Percentiles rank a stretch among this genome's conserved stretches.
Evolutionary conservation across 2,329 filamentous ascomycete species (phyloP).

Genomic region (Ophiostoma montium): DNA sequence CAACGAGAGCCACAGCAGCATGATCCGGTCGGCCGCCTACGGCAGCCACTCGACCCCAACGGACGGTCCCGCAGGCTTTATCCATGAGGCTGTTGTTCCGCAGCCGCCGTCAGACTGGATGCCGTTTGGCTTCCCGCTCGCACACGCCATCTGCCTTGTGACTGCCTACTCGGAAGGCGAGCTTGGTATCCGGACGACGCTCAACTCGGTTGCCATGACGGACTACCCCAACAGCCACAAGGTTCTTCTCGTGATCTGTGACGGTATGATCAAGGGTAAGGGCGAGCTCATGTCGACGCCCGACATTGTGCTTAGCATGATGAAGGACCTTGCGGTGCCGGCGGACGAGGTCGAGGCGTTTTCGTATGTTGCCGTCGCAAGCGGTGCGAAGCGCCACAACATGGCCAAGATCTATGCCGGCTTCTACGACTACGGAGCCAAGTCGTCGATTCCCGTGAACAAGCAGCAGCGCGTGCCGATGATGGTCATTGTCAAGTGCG

Average conservation of each 20-base stretch:
- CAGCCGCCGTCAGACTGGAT: constrained; percentile 96
- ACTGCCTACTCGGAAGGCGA: constrained; percentile 95
- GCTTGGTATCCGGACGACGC: constrained; percentile 79
- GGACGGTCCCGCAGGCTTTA: constrained; percentile 75
- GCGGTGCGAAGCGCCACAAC: constrained; percentile 93
- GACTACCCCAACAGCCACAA: constrained; percentile 99
- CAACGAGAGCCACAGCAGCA: constrained; percentile 50
- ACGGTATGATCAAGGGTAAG: constrained; percentile 93
- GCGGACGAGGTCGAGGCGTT: constrained; percentile 76
- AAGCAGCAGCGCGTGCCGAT: constrained; percentile 96
- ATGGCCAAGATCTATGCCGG: constrained; percentile 98
- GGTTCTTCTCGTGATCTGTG: constrained; percentile 87
- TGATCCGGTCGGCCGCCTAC: constrained; percentile 47
- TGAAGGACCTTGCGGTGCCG: constrained; percentile 74
- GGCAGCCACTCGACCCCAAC: constrained; percentile 36
- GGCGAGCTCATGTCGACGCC: constrained; percentile 79
- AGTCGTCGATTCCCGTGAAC: constrained; percentile 64
- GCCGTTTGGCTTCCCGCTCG: constrained; percentile 88
- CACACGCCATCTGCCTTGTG: constrained; percentile 85
- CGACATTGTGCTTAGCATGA: constrained; percentile 81
- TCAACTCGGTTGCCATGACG: constrained; percentile 92
- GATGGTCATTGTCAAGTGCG: constrained; percentile 92
- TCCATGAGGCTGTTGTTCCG: constrained; percentile 88
- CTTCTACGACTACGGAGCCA: constrained; percentile 88
- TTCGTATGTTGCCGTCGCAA: constrained; percentile 93